Evolutionary conservation across 306 rosid species (phyloP).

Genomic region (Echinosophora koreensis): DNA sequence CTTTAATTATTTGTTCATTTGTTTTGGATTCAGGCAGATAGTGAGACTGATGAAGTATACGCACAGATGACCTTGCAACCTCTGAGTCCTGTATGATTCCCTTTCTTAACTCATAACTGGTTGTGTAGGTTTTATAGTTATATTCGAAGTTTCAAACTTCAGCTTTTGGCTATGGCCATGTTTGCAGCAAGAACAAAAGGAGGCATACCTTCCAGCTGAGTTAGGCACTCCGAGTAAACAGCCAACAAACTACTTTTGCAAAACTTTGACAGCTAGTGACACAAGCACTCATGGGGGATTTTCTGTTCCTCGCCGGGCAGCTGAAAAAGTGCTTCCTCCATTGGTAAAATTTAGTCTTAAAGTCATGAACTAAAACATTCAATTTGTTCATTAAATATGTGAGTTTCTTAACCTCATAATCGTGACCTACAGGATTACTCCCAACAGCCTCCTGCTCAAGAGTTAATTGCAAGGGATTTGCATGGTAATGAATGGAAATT

Average conservation of each 20-base stretch:
- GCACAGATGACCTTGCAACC: constrained; percentile 99
- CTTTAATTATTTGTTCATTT: constrained; percentile 38
- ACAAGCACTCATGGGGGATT: constrained; percentile 88
- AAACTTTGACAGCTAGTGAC: constrained; percentile 97
- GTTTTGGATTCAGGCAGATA: constrained; percentile 77
- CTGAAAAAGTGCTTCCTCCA: constrained; percentile 95
- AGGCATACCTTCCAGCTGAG: constrained; percentile 59
- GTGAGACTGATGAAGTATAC: constrained; percentile 89
- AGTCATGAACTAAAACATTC: constrained; percentile 1
- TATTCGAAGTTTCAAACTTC: constrained; percentile 35
- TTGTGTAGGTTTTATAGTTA: constrained; percentile 11
- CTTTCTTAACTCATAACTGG: constrained; percentile 36
- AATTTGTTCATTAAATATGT: constrained; percentile 1
- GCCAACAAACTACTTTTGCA: constrained; percentile 89
- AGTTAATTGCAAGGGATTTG: constrained; percentile 60
- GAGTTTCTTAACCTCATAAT: constrained; percentile 14
- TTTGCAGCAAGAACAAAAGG: constrained; percentile 63
- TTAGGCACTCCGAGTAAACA: constrained; percentile 59
- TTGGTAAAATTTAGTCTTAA: constrained; percentile 46
- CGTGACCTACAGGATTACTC: constrained; percentile 57
- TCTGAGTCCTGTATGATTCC: constrained; percentile 71
- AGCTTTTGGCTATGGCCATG: constrained; percentile 30
- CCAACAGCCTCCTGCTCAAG: constrained; percentile 63
- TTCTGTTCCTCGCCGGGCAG: constrained; percentile 66
- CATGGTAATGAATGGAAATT: constrained; percentile 68